Evolutionary conservation across 2,329 filamentous ascomycete species (phyloP).

Genomic region (Fusarium burgessii): DNA sequence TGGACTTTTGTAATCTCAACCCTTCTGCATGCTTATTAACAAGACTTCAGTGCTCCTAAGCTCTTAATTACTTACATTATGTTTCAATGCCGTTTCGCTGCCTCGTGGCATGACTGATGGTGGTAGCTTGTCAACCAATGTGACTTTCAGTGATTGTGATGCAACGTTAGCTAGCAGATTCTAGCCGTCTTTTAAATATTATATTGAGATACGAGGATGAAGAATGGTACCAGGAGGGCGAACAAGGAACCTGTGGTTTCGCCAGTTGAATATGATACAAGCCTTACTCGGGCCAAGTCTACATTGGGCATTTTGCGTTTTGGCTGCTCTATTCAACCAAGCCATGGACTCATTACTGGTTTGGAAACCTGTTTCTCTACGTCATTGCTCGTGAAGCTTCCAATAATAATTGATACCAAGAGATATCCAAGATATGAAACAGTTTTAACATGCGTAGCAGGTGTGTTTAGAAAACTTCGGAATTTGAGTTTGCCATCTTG

Average conservation of each 20-base stretch:
- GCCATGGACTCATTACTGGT: not conserved
- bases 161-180: not conserved
- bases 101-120: not conserved
- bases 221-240: not conserved
- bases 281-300: not conserved
- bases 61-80: not conserved
- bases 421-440: not conserved
- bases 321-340: not conserved
- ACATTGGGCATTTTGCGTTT: not conserved
- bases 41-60: not conserved
- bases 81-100: not conserved
- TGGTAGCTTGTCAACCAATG: not conserved
- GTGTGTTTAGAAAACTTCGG: not conserved
- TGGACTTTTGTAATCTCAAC: not conserved
- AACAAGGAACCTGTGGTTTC: not conserved
- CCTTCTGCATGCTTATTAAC: not conserved
- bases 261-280: not conserved
- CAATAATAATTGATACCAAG: not conserved
- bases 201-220: not conserved
- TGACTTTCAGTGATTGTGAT: not conserved
- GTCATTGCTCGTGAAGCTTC: not conserved
- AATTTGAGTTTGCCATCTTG: not conserved
- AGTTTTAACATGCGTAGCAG: not conserved
- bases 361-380: not conserved
- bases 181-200: no score